These are phyloP conservation scores for Aspergillus glaucus DNA, from an alignment of 2,329 filamentous ascomycete species.

Conservation along the genomic window DNA sequence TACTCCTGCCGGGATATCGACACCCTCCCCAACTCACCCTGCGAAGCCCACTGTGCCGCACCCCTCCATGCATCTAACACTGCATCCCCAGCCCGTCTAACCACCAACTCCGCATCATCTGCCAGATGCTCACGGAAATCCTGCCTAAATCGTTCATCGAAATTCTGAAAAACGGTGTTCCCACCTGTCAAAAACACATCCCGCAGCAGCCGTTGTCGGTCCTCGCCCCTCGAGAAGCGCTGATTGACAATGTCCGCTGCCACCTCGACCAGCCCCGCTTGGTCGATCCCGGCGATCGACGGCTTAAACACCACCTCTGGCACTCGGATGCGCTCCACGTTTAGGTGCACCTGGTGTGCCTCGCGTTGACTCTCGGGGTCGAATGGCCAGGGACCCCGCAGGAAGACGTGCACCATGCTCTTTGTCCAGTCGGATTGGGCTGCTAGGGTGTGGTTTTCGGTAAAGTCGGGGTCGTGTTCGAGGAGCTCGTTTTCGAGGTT, in stretches of 20 bases:
- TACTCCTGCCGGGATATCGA: conserved; percentile 78
- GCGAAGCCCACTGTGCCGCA: conserved; percentile 72
- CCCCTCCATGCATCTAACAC: conserved; percentile 89
- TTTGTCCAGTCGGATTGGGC: conserved; percentile 95
- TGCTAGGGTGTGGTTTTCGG: conserved; percentile 84
- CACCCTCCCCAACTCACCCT: conserved; percentile 53
- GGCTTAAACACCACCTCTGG: conserved; percentile 92
- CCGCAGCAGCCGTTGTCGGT: conserved; percentile 64
- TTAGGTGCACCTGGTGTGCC: conserved; percentile 84
- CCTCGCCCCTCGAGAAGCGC: conserved; percentile 55
- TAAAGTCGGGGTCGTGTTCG: conserved; percentile 79
- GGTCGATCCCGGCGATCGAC: conserved; percentile 83
- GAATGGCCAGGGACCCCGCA: conserved; percentile 80
- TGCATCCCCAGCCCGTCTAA: conserved; percentile 69
- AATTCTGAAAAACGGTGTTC: conserved; percentile 76
- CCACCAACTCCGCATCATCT: conserved; percentile 57
- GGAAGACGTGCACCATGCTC: conserved; percentile 80
- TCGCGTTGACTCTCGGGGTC: conserved; percentile 73
- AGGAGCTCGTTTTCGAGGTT: conserved; percentile 78
- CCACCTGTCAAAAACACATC: conserved; percentile 96
- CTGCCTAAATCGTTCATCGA: conserved; percentile 71
- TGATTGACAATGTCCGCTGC: conserved; percentile 83
- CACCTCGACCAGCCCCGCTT: conserved; percentile 89
- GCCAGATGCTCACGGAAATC: conserved; percentile 71
- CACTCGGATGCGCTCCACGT: conserved; percentile 90